A percentile compares a stretch with the other conserved stretches of the same genome.
phyloP scores from a whole-genome alignment of 352 stramenopile species.

The Chrysophaeum taylorii region DNA sequence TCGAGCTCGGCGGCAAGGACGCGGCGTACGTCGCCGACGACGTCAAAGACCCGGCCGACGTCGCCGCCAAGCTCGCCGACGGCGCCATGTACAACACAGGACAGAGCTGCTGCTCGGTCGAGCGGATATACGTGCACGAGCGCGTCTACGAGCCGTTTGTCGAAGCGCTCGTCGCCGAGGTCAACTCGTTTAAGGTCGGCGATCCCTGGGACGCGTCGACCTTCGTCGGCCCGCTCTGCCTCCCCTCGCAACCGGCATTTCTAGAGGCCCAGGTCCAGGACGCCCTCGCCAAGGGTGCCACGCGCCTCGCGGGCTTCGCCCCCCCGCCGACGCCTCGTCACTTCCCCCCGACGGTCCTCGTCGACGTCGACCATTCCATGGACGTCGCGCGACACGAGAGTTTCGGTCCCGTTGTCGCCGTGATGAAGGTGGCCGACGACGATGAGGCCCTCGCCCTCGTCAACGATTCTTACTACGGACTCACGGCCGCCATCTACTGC shows the following conservation, averaged over 20 bases:
- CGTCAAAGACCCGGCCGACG: constrained; percentile 50
- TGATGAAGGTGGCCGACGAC: constrained; percentile 57
- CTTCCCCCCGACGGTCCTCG: constrained; percentile 60
- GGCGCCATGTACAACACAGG: constrained; percentile 66
- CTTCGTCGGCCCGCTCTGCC: constrained; percentile 57
- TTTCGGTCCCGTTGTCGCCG: constrained; percentile 59
- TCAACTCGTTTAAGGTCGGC: constrained; percentile 51
- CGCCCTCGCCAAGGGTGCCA: constrained; percentile 55
- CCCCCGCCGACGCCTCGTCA: constrained; percentile 41
- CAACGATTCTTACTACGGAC: constrained; percentile 62
- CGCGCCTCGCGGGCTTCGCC: constrained; percentile 40
- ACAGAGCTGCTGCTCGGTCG: constrained; percentile 64
- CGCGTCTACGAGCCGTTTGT: constrained; percentile 63
- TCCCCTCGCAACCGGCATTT: constrained; percentile 40
- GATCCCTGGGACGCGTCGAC: constrained; percentile 51
- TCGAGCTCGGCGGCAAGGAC: constrained; percentile 70
- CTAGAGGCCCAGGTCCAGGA: constrained; percentile 50
- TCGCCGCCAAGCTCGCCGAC: constrained; percentile 58
- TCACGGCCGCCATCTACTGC: constrained; percentile 62
- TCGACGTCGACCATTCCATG: constrained; percentile 54
- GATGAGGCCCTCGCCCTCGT: constrained; percentile 59
- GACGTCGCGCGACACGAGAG: constrained; percentile 62
- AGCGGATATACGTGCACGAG: constrained; percentile 68
- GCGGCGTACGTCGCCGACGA: constrained; percentile 57
- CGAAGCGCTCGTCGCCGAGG: constrained; percentile 48